Evolutionary conservation across 768 basidiomycete species (phyloP), one percentile per base, ranked within the genome.

Genomic region (Rhizopogon vesiculosus): DNA sequence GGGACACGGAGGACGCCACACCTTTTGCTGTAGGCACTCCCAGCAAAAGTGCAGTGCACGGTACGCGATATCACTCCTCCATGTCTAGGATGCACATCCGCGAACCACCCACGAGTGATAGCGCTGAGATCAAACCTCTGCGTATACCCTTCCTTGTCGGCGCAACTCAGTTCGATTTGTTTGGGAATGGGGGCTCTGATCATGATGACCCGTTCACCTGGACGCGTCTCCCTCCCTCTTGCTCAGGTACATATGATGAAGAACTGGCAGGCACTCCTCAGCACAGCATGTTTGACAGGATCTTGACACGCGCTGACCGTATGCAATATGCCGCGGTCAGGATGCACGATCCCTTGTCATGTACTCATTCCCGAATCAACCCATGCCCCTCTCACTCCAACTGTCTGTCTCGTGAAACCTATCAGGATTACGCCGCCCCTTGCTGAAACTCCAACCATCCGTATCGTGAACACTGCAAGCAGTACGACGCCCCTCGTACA

Each of bases 1-100:
- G n/a, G 7, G 69, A 65, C 22, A 69, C 64, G 66, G 68, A 71
- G 18, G 58, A 65, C 4, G 69, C 64, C 5, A 55, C 65, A 5
- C 62, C 67, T 31, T 61, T 62, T 45, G 56, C 62, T 22, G 59
- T 56, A 3, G 48, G 55, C 5, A 69, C 69, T 16, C 70, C 68
- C 3, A 69, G 68, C 50, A 69, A 72, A 55, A 50, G 42, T 10
- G 69, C 66, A 1, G 29, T 70, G 40, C 70, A 72, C 13, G 68
- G 64, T 31, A 61, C 66, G 7, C 57, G 59, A 43, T 68, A 70
- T 54, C 25, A 29, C 49, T 56, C 68, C 19, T 25, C 25, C 25
- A 25, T 25, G 25, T 25, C 4, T 25, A 25, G 25, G 25, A 51
- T 59, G 16, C 59, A 51, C 29, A 46, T 22, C 15, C 42, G 51